A percentile compares a stretch with the other conserved stretches of the same genome.
Conservation (phyloP, 2,329 filamentous ascomycete genomes). For the Sarocladium kiliense region DNA sequence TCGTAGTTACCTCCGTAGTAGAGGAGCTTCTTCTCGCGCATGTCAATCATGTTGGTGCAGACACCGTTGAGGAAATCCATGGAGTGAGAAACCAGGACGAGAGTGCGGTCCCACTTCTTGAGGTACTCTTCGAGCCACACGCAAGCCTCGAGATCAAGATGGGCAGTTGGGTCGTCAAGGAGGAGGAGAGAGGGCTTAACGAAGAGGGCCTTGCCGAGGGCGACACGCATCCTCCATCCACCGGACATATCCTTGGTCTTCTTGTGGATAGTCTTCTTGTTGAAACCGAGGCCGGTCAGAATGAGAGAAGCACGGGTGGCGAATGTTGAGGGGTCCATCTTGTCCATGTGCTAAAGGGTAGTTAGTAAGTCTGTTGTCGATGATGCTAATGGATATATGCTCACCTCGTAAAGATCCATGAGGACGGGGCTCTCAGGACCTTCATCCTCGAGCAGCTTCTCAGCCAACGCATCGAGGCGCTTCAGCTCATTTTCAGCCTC, state of each 20-base stretch:
- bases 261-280: conserved; percentile 96
- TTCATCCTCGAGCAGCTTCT: conserved; percentile 85
- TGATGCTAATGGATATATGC: conserved; percentile 24
- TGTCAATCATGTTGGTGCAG: conserved; percentile 97
- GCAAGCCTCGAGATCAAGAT: conserved; percentile 98
- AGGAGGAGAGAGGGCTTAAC: conserved; percentile 94
- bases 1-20: conserved; percentile 99
- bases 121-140: conserved; percentile 99
- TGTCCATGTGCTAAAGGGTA: neutral
- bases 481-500: conserved; percentile 93
- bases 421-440: conserved; percentile 87
- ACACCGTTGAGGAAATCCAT: conserved; percentile 99
- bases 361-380: neutral
- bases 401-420: conserved; percentile 92
- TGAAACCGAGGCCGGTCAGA: conserved; percentile 97
- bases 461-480: conserved; percentile 80
- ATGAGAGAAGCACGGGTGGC: conserved; percentile 93
- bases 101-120: conserved; percentile 98
- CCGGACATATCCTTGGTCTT: conserved; percentile 99
- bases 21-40: conserved; percentile 80
- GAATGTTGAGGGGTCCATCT: conserved; percentile 87
- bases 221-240: conserved; percentile 99
- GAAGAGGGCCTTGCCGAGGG: conserved; percentile 94
- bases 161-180: conserved; percentile 96
- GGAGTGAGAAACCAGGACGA: conserved; percentile 94